Percentiles rank a stretch among this genome's conserved stretches.
phyloP scores from a whole-genome alignment of 2,329 filamentous ascomycete genomes.

The Pyrenochaeta sp. region DNA sequence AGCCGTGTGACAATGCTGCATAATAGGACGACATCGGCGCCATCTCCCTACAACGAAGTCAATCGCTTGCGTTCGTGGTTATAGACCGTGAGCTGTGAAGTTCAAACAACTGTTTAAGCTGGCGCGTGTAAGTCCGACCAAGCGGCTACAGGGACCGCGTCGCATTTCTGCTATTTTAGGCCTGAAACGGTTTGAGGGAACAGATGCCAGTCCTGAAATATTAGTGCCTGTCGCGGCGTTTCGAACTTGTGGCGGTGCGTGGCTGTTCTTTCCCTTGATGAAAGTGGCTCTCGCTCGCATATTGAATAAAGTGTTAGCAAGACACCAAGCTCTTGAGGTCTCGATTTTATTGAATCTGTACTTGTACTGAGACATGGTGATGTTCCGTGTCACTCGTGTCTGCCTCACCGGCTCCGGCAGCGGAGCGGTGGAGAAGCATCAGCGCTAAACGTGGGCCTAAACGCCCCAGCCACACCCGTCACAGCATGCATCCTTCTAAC shows the following conservation, averaged over 20 bases:
- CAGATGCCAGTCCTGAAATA: not conserved
- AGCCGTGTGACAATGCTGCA: not conserved
- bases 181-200: conserved; percentile 1
- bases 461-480: conserved; percentile 16
- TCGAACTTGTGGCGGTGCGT: conserved; percentile 1
- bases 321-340: not conserved
- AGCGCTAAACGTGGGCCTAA: conserved; percentile 10
- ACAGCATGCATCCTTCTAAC: conserved; percentile 1
- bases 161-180: not conserved
- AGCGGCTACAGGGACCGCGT: not conserved
- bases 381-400: not conserved
- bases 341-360: not conserved
- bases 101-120: not conserved
- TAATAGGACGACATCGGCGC: no score
- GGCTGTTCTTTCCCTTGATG: not conserved
- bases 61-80: not conserved
- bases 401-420: conserved; percentile 3
- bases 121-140: no score
- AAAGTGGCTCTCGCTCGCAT: not conserved
- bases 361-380: not conserved
- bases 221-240: not conserved
- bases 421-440: not conserved
- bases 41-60: no score
- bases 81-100: not conserved
- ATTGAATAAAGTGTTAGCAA: not conserved